Conservation (phyloP, 1,284 basidiomycete species). For the Pisolithus thermaeus region DNA sequence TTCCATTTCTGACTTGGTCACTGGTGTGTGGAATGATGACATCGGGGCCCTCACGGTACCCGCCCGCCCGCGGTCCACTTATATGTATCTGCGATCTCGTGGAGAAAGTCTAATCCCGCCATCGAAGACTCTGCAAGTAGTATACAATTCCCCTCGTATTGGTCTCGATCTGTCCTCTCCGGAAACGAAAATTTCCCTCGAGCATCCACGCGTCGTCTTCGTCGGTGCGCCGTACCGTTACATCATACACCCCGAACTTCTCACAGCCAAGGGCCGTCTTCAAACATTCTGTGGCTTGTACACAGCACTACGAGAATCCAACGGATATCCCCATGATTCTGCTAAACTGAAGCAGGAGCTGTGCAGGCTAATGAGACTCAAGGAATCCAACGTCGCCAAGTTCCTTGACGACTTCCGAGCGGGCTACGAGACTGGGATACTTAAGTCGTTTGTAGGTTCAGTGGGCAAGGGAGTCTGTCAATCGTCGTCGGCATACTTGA, state of each 20-base stretch:
- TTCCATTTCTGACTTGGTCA: constrained; percentile 50
- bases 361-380: constrained; percentile 37
- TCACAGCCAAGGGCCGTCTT: constrained; percentile 55
- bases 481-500: constrained; percentile 25
- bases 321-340: constrained; percentile 17
- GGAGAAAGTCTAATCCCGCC: constrained; percentile 4
- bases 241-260: constrained; percentile 49
- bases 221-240: constrained; percentile 57
- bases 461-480: constrained; percentile 42
- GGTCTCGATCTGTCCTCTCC: constrained; percentile 68
- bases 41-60: constrained; percentile 43
- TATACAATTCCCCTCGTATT: constrained; percentile 65
- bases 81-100: constrained; percentile 28
- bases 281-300: constrained; percentile 65
- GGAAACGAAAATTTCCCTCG: constrained; percentile 30
- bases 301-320: constrained; percentile 20
- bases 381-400: constrained; percentile 39
- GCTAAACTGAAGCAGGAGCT: constrained; percentile 29
- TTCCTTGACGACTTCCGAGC: constrained; percentile 47
- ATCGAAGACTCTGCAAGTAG: constrained; percentile 10
- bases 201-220: constrained; percentile 52
- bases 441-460: constrained; percentile 47
- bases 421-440: constrained; percentile 34
- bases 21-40: constrained; percentile 46
- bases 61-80: constrained; percentile 9